These are phyloP conservation scores for Lyophyllum shimeji DNA, from an alignment of 768 basidiomycete species.

Conservation along the genomic window DNA sequence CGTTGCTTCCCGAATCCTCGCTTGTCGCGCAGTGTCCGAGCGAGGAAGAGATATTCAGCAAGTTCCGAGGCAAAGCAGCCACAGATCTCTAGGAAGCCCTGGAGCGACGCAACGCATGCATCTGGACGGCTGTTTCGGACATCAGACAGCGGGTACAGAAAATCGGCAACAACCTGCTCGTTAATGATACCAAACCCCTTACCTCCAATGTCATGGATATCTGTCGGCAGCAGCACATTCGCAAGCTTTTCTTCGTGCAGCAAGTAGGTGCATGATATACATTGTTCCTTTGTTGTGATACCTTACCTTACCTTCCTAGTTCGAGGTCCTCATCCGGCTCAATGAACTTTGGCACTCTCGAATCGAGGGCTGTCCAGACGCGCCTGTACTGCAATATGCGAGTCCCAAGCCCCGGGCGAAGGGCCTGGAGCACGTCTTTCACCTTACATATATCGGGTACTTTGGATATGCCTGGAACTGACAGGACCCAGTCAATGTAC, in stretches of 20 bases:
- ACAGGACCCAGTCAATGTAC: conserved; percentile 41
- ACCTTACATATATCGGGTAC: conserved; percentile 40
- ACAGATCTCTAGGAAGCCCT: conserved; percentile 26
- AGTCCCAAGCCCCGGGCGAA: conserved; percentile 23
- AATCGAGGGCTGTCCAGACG: conserved; percentile 49
- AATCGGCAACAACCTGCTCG: conserved; percentile 29
- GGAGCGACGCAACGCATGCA: conserved; percentile 30
- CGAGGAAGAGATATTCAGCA: conserved; percentile 38
- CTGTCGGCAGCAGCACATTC: conserved; percentile 39
- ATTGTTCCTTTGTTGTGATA: neutral
- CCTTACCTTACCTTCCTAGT: conserved; percentile 22
- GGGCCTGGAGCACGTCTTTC: conserved; percentile 36
- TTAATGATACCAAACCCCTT: conserved; percentile 42
- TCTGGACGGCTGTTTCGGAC: conserved; percentile 33
- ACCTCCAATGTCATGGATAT: conserved; percentile 46
- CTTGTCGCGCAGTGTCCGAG: conserved; percentile 27
- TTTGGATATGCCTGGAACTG: conserved; percentile 38
- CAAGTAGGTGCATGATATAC: conserved; percentile 32
- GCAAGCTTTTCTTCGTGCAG: conserved; percentile 56
- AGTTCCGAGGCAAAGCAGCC: conserved; percentile 22
- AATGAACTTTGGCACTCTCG: conserved; percentile 47
- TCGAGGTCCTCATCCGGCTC: conserved; percentile 47
- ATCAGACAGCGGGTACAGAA: conserved; percentile 30
- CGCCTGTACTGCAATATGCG: conserved; percentile 42
- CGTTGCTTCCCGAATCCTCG: conserved; percentile 22